Evolutionary conservation across 768 basidiomycete genomes (phyloP).

Genomic region (Lentinula sp.): DNA sequence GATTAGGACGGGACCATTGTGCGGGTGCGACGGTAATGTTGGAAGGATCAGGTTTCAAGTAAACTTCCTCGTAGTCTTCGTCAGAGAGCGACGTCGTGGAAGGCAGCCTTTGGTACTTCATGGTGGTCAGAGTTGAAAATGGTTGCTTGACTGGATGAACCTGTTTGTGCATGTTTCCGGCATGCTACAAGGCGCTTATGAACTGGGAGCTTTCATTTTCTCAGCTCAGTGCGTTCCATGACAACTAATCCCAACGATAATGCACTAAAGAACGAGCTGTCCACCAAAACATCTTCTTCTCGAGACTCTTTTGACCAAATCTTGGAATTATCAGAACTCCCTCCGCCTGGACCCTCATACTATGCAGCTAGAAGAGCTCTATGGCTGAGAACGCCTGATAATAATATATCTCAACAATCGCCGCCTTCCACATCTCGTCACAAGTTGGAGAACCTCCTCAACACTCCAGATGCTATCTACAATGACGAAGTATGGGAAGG

Average conservation of each 20-base stretch:
- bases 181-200: background rate
- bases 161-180: constrained; percentile 8
- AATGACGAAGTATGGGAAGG: constrained; percentile 49
- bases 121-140: constrained; percentile 26
- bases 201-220: background rate
- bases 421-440: constrained; percentile 31
- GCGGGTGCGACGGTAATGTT: constrained; percentile 50
- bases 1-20: constrained; percentile 45
- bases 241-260: background rate
- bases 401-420: constrained; percentile 12
- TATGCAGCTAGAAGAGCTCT: constrained; percentile 57
- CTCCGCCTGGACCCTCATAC: constrained; percentile 57
- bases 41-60: constrained; percentile 42
- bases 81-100: constrained; percentile 78
- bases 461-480: constrained; percentile 37
- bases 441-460: constrained; percentile 47
- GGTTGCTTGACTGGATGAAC: constrained; percentile 15
- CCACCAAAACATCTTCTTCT: constrained; percentile 6
- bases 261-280: constrained; percentile 6
- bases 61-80: constrained; percentile 59
- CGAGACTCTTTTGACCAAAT: constrained; percentile 30
- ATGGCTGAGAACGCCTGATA: constrained; percentile 41
- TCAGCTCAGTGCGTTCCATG: background rate
- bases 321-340: constrained; percentile 34
- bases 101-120: constrained; percentile 53